These are phyloP conservation scores for Colletotrichum sp. DNA, from an alignment of 2,329 filamentous ascomycete genomes.

Conservation along the genomic window DNA sequence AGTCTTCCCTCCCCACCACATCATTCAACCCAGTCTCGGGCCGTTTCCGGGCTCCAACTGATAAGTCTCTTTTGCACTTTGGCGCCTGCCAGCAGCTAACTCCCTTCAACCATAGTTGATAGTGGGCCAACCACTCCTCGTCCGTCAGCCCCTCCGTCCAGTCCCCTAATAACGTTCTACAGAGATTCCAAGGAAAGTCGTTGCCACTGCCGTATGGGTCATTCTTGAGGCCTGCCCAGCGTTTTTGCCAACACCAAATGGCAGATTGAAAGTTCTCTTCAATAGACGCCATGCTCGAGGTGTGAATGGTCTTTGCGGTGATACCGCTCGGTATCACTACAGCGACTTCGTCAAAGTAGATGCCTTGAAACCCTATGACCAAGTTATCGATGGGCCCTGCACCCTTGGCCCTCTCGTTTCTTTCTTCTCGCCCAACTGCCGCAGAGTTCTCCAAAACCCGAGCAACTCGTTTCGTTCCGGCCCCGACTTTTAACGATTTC, in stretches of 20 bases:
- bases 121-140: not conserved
- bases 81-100: not conserved
- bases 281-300: not conserved
- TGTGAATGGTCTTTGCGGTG: not conserved
- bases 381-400: not conserved
- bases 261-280: not conserved
- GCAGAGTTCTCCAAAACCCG: fast-evolving
- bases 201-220: not conserved
- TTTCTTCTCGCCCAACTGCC: not conserved
- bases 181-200: not conserved
- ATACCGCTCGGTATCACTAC: not conserved
- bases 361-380: not conserved
- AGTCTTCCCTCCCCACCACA: not conserved
- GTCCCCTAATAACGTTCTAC: not conserved
- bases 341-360: not conserved
- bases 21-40: not conserved
- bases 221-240: not conserved
- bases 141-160: not conserved
- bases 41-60: not conserved
- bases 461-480: not conserved
- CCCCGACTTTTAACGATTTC: not conserved
- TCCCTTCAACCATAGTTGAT: not conserved
- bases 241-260: not conserved
- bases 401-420: not conserved
- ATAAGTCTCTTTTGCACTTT: not conserved